These are phyloP conservation scores for Nigrograna mackinnonii DNA, from an alignment of 2,329 filamentous ascomycete species.

Conservation along the genomic window DNA sequence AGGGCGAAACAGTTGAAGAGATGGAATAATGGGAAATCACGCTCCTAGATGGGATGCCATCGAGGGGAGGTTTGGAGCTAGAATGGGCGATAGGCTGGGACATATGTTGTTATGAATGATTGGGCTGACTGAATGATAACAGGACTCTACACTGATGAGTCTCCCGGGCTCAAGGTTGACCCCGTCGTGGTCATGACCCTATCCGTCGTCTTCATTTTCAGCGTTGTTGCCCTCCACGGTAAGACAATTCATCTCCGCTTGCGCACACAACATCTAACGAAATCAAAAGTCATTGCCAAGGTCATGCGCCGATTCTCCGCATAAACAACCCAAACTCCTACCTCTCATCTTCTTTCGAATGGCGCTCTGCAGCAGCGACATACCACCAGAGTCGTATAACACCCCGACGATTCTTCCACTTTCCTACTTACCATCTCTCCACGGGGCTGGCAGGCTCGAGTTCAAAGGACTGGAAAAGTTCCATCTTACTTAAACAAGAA, in stretches of 20 bases:
- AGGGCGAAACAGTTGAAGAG: neutral
- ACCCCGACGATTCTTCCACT: slow-evolving; percentile 3
- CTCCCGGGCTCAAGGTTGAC: slow-evolving; percentile 94
- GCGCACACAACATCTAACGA: slow-evolving; percentile 14
- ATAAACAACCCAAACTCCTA: slow-evolving; percentile 32
- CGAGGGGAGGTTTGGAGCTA: too few relatives aligned
- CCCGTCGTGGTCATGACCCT: slow-evolving; percentile 96
- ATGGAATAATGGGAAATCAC: slow-evolving; percentile 5
- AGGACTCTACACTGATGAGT: slow-evolving; percentile 98
- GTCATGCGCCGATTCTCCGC: slow-evolving; percentile 83
- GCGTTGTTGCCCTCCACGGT: slow-evolving; percentile 97
- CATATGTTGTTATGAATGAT: slow-evolving; percentile 28
- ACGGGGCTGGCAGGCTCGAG: slow-evolving; percentile 2
- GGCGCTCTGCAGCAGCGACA: slow-evolving; percentile 25
- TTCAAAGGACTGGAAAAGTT: slow-evolving; percentile 26
- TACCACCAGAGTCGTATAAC: slow-evolving; percentile 4
- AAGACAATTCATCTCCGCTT: slow-evolving; percentile 46
- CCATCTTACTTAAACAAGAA: slow-evolving; percentile 9
- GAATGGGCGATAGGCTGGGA: too few relatives aligned
- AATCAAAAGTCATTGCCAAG: slow-evolving; percentile 82
- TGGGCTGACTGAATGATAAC: too few relatives aligned
- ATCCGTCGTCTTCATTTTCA: slow-evolving; percentile 98
- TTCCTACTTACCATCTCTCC: slow-evolving; percentile 8
- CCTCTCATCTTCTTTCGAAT: slow-evolving; percentile 11
- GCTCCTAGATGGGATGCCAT: neutral